phyloP scores from a whole-genome alignment of 1,284 basidiomycete genomes.

The Pterulicium gracile region DNA sequence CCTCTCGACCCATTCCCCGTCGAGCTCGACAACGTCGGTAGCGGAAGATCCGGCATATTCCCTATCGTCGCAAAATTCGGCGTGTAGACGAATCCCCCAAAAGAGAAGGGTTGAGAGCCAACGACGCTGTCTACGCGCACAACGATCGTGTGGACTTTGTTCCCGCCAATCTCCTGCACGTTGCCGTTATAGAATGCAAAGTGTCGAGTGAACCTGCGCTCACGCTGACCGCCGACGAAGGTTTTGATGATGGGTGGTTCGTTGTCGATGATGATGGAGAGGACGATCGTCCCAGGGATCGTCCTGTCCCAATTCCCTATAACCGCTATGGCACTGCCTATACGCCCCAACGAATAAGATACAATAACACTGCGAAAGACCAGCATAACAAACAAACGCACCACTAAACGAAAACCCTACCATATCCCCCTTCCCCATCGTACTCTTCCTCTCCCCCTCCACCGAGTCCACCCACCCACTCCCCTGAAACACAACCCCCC shows the following conservation, averaged over 20 bases:
- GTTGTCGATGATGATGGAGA: neutral
- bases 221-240: neutral
- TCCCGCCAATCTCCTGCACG: neutral
- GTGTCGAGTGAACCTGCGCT: neutral
- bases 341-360: too few relatives aligned
- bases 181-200: neutral
- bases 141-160: neutral
- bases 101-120: neutral
- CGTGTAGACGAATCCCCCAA: neutral
- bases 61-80: neutral
- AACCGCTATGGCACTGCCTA: neutral
- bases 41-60: slow-evolving; percentile 1
- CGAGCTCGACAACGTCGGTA: neutral
- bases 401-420: neutral
- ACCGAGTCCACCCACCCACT: neutral
- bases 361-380: neutral
- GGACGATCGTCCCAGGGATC: neutral
- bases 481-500: neutral
- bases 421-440: neutral
- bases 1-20: neutral
- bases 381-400: neutral
- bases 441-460: neutral
- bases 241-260: neutral
- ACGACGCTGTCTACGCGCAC: neutral
- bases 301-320: neutral